Evolutionary conservation across 2,329 filamentous ascomycete genomes (phyloP), one percentile per base, ranked within the genome.

Genomic region (Stagonosporopsis chrysanthemi): DNA sequence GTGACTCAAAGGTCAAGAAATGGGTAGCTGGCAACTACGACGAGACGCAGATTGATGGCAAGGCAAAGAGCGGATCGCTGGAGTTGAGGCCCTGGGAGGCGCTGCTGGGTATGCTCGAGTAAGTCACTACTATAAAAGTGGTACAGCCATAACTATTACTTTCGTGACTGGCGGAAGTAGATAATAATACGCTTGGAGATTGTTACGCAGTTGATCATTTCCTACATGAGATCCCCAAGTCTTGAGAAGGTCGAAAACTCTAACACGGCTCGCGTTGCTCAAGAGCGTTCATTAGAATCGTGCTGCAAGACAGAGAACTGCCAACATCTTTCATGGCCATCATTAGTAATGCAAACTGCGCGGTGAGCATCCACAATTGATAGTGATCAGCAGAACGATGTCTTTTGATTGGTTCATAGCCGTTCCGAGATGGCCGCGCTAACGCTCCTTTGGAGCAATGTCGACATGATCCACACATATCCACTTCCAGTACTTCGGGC

Each of bases 21-120:
- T 77, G 74, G 74, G 70, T 76, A 61, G 70, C 72, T 26, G 74
- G 75, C 19, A 77, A 75, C 52, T 77, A 76, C 47, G 65, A 71
- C 48, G 69, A 72, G 60, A 65, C 47, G 29, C 64, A 68, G 1
- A 56, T 72, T 22, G 65, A 65, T 3, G 23, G 42, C 19, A 66
- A 64, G 51, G 51, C 47, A 9, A 65, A 48, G 51, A 58, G 57
- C 36, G 67, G 65, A 15, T 43, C 35, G 17, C 36, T 77, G 19
- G 57, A 53, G 26, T 56, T 78, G 61, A 66, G 64, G 53, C 66
- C 75, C 48, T 78, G 75, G 75, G 74, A 77, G 58, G 75, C 65
- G 3, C 36, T 77, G 35, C 46, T 75, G 50, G 74, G 73, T 15
- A 44, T 62, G 42, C 39, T 69, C 3, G 57, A 65, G 29, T 67